Base-by-base conservation (phyloP, 1,284 basidiomycete genomes). In the Albatrellus sp. region DNA sequence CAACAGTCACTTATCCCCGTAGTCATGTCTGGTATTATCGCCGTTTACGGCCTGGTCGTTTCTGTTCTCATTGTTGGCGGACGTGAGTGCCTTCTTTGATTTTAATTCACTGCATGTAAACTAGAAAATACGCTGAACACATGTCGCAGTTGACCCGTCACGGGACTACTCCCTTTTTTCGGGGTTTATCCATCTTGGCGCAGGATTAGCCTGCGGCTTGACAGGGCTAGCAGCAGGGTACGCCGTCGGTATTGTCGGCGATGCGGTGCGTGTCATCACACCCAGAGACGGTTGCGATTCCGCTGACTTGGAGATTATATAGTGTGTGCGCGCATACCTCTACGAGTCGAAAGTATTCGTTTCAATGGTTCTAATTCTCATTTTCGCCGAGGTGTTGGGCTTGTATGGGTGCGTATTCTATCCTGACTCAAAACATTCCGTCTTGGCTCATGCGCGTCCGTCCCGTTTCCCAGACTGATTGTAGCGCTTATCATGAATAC, bases 211-310 rank as follows among this genome's bases (percentile, higher is more conserved):
- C 2, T 88, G 90, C 60, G 90, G 90, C 55, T 74, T 92, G 40
- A 80, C 90, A 30, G 90, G 90, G 69, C 74, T 93, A 34, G 88
- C 90, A 13, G 90, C 90, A 45, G 90, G 90, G 41, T 90, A 90
- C 60, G 90, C 90, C 13, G 90, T 93, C 56, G 90, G 93, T 52
- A 89, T 97, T 59, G 93, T 98, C 47, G 91, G 94, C 63, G 90
- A 98, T 61, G 88, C 93, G 14, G 43, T 44, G 31, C 20, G 43
- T 38, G 7, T 31, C 8, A 24, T 12, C 17, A 2, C 10, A 12
- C 14, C 13, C n/a, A n/a, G n/a, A 19, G 12, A 9, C 2, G 12
- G 4, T 17, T 19, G n/a, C 7, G 24, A 7, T 12, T n/a, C 14
- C 9, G 6, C 19, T 17, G 33, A 36, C 33, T 9, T 43, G n/a